Percentiles rank a stretch among this genome's conserved stretches.
These are phyloP conservation scores for Cyberlindnera misumaiensis DNA, from an alignment of 805 yeast genomes.

Conservation along the genomic window DNA sequence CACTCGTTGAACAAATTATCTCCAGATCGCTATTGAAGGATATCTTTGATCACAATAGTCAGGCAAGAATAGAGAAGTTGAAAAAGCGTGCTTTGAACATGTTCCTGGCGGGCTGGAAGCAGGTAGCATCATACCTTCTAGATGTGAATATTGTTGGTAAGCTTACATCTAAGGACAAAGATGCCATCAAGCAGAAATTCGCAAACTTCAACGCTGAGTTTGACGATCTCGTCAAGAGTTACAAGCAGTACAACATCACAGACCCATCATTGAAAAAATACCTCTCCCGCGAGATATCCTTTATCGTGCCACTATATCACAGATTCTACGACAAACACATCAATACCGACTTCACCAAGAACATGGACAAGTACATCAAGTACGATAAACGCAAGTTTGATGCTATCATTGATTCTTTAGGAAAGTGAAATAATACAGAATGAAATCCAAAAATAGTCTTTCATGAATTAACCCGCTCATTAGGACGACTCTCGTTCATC, in stretches of 20 bases:
- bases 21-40: conserved; percentile 50
- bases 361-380: conserved; percentile 63
- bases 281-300: conserved; percentile 62
- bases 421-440: conserved; percentile 1
- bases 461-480: neutral
- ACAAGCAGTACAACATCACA: conserved; percentile 56
- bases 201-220: conserved; percentile 75
- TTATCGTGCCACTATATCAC: conserved; percentile 78
- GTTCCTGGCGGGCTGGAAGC: conserved; percentile 76
- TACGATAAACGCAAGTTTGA: conserved; percentile 46
- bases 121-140: conserved; percentile 67
- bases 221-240: conserved; percentile 65
- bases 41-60: conserved; percentile 53
- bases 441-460: neutral
- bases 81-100: conserved; percentile 67
- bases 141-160: conserved; percentile 67
- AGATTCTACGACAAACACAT: conserved; percentile 77
- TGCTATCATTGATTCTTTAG: conserved; percentile 27
- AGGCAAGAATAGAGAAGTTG: conserved; percentile 56
- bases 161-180: conserved; percentile 65
- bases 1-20: conserved; percentile 67
- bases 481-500: too few relatives aligned
- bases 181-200: conserved; percentile 77
- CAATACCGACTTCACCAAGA: conserved; percentile 63
- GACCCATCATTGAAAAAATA: conserved; percentile 59